Evolutionary conservation across 73 alveolate genomes (phyloP).

Genomic region (Paramecium octaurelia): DNA sequence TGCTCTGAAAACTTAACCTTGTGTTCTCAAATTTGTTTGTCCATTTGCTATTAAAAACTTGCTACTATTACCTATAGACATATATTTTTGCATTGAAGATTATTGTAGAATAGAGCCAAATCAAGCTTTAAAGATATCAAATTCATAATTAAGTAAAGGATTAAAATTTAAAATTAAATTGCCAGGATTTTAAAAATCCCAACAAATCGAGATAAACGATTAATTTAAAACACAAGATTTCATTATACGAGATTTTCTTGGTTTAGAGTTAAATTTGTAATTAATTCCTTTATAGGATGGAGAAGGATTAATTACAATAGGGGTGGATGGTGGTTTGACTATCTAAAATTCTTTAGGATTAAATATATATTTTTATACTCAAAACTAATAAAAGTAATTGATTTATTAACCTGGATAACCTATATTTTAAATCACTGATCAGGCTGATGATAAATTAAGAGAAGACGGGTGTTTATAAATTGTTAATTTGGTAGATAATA

Average conservation of each 20-base stretch:
- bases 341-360: slow-evolving; percentile 5
- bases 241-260: not conserved
- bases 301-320: not conserved
- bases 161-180: not conserved
- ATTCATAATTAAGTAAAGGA: not conserved
- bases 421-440: not conserved
- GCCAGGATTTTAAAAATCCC: not conserved
- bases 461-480: slow-evolving; percentile 8
- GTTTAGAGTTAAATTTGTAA: not conserved
- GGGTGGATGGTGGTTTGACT: slow-evolving; percentile 15
- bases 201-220: not conserved
- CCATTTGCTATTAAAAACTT: slow-evolving; percentile 16
- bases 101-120: not conserved
- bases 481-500: not conserved
- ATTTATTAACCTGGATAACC: slow-evolving; percentile 36
- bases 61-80: not conserved
- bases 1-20: not conserved
- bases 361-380: not conserved
- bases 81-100: not conserved
- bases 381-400: not conserved
- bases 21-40: not conserved
- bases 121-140: not conserved
- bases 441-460: not conserved
- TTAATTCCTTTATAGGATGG: not conserved
- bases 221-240: not conserved